Evolutionary conservation across 2,329 filamentous ascomycete genomes (phyloP).

Genomic region (Cercospora citrullina): DNA sequence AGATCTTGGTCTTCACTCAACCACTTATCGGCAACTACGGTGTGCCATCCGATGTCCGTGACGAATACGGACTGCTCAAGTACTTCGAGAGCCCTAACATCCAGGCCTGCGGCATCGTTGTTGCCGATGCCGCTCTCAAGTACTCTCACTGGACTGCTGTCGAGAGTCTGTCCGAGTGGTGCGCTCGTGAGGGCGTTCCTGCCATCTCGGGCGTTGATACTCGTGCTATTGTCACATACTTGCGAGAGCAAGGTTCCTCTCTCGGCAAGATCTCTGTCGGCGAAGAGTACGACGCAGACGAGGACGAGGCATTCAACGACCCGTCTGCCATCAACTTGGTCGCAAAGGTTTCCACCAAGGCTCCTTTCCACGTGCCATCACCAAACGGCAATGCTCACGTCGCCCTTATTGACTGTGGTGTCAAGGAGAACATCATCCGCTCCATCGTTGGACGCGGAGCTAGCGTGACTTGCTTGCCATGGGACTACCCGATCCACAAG

Average conservation of each 20-base stretch:
- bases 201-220: constrained; percentile 97
- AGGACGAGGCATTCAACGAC: constrained; percentile 94
- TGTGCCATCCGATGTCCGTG: constrained; percentile 80
- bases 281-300: constrained; percentile 96
- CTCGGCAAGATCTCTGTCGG: constrained; percentile 91
- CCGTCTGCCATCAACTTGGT: constrained; percentile 96
- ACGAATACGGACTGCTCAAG: constrained; percentile 86
- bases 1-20: constrained; percentile 98
- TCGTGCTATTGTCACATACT: constrained; percentile 89
- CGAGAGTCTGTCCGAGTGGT: constrained; percentile 90
- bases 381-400: constrained; percentile 82
- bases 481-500: constrained; percentile 97
- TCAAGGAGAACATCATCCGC: constrained; percentile 99
- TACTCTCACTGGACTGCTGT: constrained; percentile 99
- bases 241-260: constrained; percentile 95
- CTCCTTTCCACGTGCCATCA: constrained; percentile 91
- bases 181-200: constrained; percentile 90
- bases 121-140: constrained; percentile 87
- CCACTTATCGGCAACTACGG: constrained; percentile 98
- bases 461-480: constrained; percentile 91
- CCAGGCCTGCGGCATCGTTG: constrained; percentile 92
- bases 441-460: constrained; percentile 89
- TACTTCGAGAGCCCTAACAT: constrained; percentile 99
- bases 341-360: constrained; percentile 94
- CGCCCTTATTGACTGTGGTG: constrained; percentile 94